phyloP scores from a whole-genome alignment of 192 early-diverging fungal species.

The Coemansia reversa region DNA sequence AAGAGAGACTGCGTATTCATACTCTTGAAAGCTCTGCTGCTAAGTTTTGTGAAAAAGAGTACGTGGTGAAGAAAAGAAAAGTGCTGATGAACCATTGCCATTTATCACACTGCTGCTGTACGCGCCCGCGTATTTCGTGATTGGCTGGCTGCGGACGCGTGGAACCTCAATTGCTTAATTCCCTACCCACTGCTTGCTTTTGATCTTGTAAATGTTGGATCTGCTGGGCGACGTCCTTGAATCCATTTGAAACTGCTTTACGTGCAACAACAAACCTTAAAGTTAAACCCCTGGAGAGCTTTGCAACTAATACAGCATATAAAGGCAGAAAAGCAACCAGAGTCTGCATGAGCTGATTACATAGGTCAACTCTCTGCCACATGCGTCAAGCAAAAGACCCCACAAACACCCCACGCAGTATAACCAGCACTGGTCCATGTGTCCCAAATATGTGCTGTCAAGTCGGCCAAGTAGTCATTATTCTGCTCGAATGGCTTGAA shows the following conservation, averaged over 20 bases:
- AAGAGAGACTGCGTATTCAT: constrained; percentile 27
- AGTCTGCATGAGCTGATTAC: no score
- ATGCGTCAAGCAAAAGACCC: no score
- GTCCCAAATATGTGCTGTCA: neutral
- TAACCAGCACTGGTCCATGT: neutral
- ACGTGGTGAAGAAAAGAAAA: neutral
- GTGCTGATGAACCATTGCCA: neutral
- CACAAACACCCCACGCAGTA: neutral
- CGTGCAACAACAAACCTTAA: no score
- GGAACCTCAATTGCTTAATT: neutral
- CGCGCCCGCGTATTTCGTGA: neutral
- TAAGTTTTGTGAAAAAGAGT: neutral
- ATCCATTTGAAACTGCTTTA: no score
- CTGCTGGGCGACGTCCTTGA: no score
- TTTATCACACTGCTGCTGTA: neutral
- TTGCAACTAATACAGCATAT: no score
- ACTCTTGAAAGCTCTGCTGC: neutral
- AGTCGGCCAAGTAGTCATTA: neutral
- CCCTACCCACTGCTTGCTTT: neutral
- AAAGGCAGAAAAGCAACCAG: no score
- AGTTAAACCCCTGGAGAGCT: no score
- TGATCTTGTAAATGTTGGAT: neutral
- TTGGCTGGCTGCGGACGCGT: constrained; percentile 1
- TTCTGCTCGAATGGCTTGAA: neutral
- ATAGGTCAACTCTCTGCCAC: no score